phyloP scores from a whole-genome alignment of 2,329 filamentous ascomycete genomes.

The Penicillium brasilianum region DNA sequence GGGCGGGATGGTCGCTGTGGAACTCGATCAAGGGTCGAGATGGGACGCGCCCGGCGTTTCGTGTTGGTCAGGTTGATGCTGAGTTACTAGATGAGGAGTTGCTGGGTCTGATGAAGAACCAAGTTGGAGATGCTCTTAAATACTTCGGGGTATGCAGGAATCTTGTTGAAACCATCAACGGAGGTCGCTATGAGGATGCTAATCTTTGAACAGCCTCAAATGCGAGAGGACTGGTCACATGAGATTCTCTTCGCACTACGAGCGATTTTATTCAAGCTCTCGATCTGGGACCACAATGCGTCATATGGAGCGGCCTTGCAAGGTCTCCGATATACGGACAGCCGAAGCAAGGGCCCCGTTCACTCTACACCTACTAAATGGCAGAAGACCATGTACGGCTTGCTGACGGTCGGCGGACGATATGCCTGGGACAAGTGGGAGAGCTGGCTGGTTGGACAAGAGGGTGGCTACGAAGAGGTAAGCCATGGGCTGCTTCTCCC shows the following conservation, averaged over 20 bases:
- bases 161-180: neutral
- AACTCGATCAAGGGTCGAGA: constrained; percentile 73
- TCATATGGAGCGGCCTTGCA: constrained; percentile 93
- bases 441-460: constrained; percentile 76
- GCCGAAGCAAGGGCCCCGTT: constrained; percentile 67
- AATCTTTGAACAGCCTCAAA: constrained; percentile 54
- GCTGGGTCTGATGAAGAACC: constrained; percentile 78
- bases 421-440: constrained; percentile 95
- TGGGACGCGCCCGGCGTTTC: constrained; percentile 82
- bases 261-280: constrained; percentile 86
- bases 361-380: constrained; percentile 72
- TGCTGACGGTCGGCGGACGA: constrained; percentile 82
- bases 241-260: constrained; percentile 82
- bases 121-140: constrained; percentile 86
- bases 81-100: constrained; percentile 94
- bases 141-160: constrained; percentile 70
- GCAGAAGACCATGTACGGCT: constrained; percentile 84
- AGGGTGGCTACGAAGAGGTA: constrained; percentile 72
- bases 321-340: constrained; percentile 88
- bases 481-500: constrained; percentile 8
- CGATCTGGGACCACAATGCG: constrained; percentile 94
- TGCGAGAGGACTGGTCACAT: constrained; percentile 83
- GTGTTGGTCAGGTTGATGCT: constrained; percentile 94
- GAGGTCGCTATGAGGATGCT: constrained; percentile 4
- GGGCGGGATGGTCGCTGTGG: constrained; percentile 62